Conservation (phyloP, 139 green algal species). For the Chlorella sp. region DNA sequence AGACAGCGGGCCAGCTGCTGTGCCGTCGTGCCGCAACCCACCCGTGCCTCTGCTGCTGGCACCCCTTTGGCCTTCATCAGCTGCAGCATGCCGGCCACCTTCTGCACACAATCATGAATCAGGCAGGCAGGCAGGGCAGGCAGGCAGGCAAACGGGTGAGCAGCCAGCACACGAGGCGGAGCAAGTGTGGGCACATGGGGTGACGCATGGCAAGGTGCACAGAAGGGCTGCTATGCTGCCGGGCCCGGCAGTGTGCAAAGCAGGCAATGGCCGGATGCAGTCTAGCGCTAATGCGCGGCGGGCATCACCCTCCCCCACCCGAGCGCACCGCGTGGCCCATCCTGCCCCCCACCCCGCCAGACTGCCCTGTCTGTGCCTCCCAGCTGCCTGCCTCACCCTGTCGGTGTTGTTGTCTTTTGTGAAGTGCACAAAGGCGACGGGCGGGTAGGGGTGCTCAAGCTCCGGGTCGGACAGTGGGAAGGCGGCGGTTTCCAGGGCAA, state of each 20-base stretch:
- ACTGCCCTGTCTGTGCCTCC: background rate
- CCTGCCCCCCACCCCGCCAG: background rate
- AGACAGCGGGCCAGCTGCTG: background rate
- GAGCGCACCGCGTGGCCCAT: background rate
- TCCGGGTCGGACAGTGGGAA: background rate
- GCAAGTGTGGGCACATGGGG: background rate
- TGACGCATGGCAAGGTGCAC: no score
- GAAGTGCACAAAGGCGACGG: constrained; percentile 9
- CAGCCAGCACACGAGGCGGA: background rate
- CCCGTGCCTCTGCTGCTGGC: background rate
- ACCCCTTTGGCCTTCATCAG: background rate
- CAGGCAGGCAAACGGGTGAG: background rate
- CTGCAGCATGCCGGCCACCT: background rate
- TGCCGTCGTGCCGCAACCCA: background rate
- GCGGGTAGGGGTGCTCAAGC: background rate
- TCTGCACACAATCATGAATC: background rate
- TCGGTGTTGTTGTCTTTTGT: background rate
- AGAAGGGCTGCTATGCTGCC: no score
- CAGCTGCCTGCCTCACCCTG: background rate
- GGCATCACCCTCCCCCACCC: no score
- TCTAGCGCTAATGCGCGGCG: no score
- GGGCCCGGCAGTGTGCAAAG: no score
- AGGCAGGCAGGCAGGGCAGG: background rate
- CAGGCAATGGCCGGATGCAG: no score
- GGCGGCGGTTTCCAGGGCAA: background rate